Evolutionary conservation across 148 eudicot species (phyloP), one percentile per base, ranked within the genome.

Genomic region (Nyssa sinensis): DNA sequence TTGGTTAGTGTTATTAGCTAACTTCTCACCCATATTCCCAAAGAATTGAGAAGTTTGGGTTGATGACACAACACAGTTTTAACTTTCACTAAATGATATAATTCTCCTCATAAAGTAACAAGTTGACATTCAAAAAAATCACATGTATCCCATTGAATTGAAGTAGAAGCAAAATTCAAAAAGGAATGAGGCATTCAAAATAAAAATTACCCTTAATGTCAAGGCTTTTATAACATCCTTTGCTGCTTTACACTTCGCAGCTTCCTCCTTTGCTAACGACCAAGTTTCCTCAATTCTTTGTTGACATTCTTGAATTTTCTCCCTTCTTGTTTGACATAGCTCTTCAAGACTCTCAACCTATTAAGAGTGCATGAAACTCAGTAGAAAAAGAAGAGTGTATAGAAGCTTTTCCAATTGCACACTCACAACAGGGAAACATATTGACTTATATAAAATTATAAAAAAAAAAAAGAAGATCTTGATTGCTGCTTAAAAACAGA

Each of bases 221-320:
- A 83, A 62, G 55, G 67, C 78, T 67, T 74, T 74, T 62, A 83
- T 77, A 65, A 80, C 76, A 51, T 83, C 83, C 74, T 83, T 83
- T 17, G 86, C 76, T 35, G 79, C 83, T 83, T 83, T 83, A 59
- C 70, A 71, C 79, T 83, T 83, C 63, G 66, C 75, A 61, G 86
- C 83, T 83, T 80, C 78, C 64, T 69, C 81, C 71, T 78, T 82
- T 14, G 85, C 82, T 44, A 82, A 35, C 49, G 74, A 71, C 85
- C 85, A 78, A 16, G 77, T 66, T 71, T 82, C 85, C 67, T 78
- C 82, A 41, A 41, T 63, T 57, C 69, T 78, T 33, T 30, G 62
- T 31, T 78, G 70, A 41, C 61, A 71, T 44, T 78, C 81, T 39
- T 74, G 66, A 67, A 82, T 75, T 71, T 82, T 75, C 66, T 78